These are phyloP conservation scores for Melastoma candidum DNA, from an alignment of 441 rosid species.

Conservation along the genomic window DNA sequence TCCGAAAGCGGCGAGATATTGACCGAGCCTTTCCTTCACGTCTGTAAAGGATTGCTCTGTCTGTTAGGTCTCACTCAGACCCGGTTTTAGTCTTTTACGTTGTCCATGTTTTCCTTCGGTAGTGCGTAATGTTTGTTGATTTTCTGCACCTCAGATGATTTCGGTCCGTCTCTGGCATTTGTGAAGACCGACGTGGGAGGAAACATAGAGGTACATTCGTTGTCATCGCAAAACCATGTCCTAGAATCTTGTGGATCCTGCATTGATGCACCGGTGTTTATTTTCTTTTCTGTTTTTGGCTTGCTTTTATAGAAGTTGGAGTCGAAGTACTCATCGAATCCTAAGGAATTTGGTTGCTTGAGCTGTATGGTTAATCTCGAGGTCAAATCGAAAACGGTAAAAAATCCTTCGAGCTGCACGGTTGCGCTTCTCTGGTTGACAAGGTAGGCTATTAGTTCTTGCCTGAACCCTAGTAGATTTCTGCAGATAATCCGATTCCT, in stretches of 20 bases:
- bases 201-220: background rate
- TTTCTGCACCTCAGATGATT: slow-evolving; percentile 1
- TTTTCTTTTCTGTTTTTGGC: background rate
- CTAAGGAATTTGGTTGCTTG: background rate
- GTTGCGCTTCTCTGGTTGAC: slow-evolving; percentile 8
- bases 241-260: background rate
- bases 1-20: slow-evolving; percentile 4
- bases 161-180: background rate
- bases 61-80: background rate
- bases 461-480: no score
- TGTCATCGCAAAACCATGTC: no score
- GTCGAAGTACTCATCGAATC: slow-evolving; percentile 2
- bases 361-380: background rate
- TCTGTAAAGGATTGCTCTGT: background rate
- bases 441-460: background rate
- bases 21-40: slow-evolving; percentile 6
- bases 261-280: background rate
- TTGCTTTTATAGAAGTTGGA: slow-evolving; percentile 5
- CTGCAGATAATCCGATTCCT: background rate
- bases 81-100: background rate
- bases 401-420: slow-evolving; percentile 6
- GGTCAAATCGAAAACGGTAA: slow-evolving; percentile 3
- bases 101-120: background rate
- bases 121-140: background rate
- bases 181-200: slow-evolving; percentile 6